Conservation (phyloP, 345 rosid genomes). For the Brassica rapa region DNA sequence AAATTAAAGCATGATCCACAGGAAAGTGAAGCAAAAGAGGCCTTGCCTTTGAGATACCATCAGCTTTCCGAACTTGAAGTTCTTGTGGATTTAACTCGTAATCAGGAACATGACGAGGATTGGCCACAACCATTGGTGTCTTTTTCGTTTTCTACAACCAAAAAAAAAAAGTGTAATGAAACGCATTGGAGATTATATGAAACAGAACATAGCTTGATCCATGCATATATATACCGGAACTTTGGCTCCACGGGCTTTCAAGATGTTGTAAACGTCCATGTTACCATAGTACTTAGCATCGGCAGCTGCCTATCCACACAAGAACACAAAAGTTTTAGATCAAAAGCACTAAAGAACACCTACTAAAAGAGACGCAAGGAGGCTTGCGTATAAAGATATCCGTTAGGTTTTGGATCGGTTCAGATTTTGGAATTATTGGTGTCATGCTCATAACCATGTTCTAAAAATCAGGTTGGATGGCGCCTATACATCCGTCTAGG, state of each 20-base stretch:
- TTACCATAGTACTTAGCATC: constrained; percentile 95
- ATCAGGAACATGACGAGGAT: constrained; percentile 92
- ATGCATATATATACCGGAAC: constrained; percentile 55
- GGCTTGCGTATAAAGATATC: background rate
- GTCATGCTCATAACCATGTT: background rate
- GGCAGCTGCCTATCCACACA: constrained; percentile 78
- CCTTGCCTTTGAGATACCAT: constrained; percentile 81
- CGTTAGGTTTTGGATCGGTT: background rate
- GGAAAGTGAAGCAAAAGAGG: constrained; percentile 13
- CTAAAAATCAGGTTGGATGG: background rate
- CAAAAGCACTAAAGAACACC: background rate
- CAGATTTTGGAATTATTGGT: background rate
- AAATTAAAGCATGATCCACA: background rate
- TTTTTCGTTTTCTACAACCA: constrained; percentile 68
- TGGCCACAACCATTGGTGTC: constrained; percentile 91
- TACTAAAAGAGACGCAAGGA: background rate
- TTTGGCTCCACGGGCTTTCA: constrained; percentile 93
- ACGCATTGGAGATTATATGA: constrained; percentile 5
- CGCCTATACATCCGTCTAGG: too few species aligned
- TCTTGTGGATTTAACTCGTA: constrained; percentile 94
- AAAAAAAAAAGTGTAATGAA: constrained; percentile 19
- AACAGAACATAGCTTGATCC: background rate
- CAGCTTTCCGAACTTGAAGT: constrained; percentile 84
- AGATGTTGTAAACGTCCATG: constrained; percentile 66
- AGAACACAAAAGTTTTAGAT: constrained; percentile 3